Evolutionary conservation across 2,329 filamentous ascomycete genomes (phyloP), one percentile per base, ranked within the genome.

Genomic region (Arthrobotrys musiformis): DNA sequence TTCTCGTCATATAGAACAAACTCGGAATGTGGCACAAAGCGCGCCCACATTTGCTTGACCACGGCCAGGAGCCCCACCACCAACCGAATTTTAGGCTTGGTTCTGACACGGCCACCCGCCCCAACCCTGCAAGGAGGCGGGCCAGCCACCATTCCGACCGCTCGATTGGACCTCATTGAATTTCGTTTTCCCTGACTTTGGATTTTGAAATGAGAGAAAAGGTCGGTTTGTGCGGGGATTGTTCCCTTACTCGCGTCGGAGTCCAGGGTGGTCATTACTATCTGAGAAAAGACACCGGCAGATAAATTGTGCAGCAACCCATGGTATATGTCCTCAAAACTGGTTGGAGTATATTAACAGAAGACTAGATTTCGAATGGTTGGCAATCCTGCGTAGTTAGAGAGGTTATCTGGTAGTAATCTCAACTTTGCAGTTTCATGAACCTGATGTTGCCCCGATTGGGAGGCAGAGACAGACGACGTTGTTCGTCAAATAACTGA

Each of bases 1-100:
- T n/a, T n/a, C n/a, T n/a, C n/a, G n/a, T n/a, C 9, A 42, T n/a
- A 52, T 28, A 11, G 26, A 52, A 26, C 48, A n/a, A 67, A 66
- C 42, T 52, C 19, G 62, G 70, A 74, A 68, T 48, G 62, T 74
- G 70, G 66, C 61, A 67, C 69, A 64, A 58, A 50, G 22, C 40
- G 37, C 26, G n/a, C n/a, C n/a, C n/a, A n/a, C n/a, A n/a, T n/a
- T n/a, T n/a, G n/a, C n/a, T n/a, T n/a, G n/a, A n/a, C n/a, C n/a
- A n/a, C n/a, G n/a, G n/a, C n/a, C n/a, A 24, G 24, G 58, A 22
- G 30, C 56, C 67, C 54, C 68, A 40, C 58, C 68, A 64, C 35
- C 44, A 70, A 54, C 33, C 42, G 64, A 56, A 44, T 30, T 52
- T 54, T 28, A 35, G 24, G 8, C 48, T 64, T 42, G 24, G 50